Percentiles rank a stretch among this genome's conserved stretches.
phyloP scores from a whole-genome alignment of 768 basidiomycete genomes.

The Melanogaster broomeanus region DNA sequence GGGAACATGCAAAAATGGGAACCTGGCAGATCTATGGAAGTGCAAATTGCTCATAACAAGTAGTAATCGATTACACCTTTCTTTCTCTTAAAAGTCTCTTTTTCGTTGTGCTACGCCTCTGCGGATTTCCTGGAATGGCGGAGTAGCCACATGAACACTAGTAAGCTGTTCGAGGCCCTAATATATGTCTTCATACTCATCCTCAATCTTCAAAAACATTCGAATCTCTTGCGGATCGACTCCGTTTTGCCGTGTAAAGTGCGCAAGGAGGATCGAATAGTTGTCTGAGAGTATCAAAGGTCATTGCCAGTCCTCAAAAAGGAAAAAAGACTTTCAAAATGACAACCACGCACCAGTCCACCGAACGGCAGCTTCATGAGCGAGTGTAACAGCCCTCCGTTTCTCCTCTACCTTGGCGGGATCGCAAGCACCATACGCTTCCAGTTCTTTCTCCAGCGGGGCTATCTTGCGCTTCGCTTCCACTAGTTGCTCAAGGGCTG shows the following conservation, averaged over 20 bases:
- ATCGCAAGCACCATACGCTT: slow-evolving; percentile 81
- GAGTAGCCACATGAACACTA: too few relatives aligned
- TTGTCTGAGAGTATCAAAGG: slow-evolving; percentile 52
- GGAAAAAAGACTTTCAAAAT: too few relatives aligned
- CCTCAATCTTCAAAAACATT: slow-evolving; percentile 62
- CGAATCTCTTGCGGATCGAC: slow-evolving; percentile 65
- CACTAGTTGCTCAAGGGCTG: slow-evolving; percentile 51
- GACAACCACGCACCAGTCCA: slow-evolving; percentile 75
- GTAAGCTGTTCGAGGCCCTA: slow-evolving; percentile 16
- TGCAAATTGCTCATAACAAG: too few relatives aligned
- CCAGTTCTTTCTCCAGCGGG: slow-evolving; percentile 66
- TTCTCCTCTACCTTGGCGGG: slow-evolving; percentile 80
- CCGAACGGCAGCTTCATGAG: slow-evolving; percentile 79
- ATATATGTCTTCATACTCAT: slow-evolving; percentile 77
- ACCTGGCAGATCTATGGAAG: too few relatives aligned
- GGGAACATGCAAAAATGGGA: too few relatives aligned
- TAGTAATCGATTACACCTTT: too few relatives aligned
- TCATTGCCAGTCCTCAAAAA: not conserved
- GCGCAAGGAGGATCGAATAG: slow-evolving; percentile 60
- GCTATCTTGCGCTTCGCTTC: slow-evolving; percentile 49
- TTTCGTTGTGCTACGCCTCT: too few relatives aligned
- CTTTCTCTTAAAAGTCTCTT: too few relatives aligned
- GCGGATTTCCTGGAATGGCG: too few relatives aligned
- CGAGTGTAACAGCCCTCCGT: slow-evolving; percentile 67
- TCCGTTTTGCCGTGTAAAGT: slow-evolving; percentile 66